Percentiles rank a stretch among this genome's conserved stretches.
These are phyloP conservation scores for Spathaspora sp. DNA, from an alignment of 805 yeast genomes.

Conservation along the genomic window DNA sequence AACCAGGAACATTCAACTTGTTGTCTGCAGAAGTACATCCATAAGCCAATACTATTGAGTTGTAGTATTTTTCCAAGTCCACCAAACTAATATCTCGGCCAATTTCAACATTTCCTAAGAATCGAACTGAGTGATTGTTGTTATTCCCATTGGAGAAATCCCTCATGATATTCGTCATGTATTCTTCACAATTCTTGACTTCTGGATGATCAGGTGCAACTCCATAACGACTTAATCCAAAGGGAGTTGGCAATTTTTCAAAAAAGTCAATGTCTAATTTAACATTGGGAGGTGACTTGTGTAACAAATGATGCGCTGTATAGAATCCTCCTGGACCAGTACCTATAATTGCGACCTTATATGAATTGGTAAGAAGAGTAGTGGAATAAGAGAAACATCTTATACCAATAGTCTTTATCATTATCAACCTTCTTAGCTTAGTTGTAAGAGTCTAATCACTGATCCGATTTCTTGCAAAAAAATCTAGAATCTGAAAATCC, in stretches of 20 bases:
- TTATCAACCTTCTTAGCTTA: background rate
- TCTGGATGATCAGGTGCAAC: slow-evolving; percentile 99
- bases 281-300: slow-evolving; percentile 34
- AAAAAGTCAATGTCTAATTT: slow-evolving; percentile 53
- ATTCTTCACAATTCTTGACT: slow-evolving; percentile 78
- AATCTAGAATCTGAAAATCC: background rate
- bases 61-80: slow-evolving; percentile 52
- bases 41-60: slow-evolving; percentile 75
- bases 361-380: background rate
- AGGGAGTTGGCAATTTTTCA: slow-evolving; percentile 86
- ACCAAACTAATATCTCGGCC: slow-evolving; percentile 59
- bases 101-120: slow-evolving; percentile 67
- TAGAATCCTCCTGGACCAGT: slow-evolving; percentile 97
- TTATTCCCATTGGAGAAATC: slow-evolving; percentile 7
- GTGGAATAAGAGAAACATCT: background rate
- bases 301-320: slow-evolving; percentile 71
- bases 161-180: slow-evolving; percentile 53
- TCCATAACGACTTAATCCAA: slow-evolving; percentile 87
- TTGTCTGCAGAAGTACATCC: slow-evolving; percentile 68
- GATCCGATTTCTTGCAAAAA: background rate
- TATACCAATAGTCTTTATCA: background rate
- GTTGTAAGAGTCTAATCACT: background rate
- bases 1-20: slow-evolving; percentile 57
- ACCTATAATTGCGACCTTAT: slow-evolving; percentile 74
- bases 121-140: slow-evolving; percentile 26